A percentile compares a stretch with the other conserved stretches of the same genome.
Conservation (phyloP, 2,329 filamentous ascomycete species). For the Arthrobotrys conoides region DNA sequence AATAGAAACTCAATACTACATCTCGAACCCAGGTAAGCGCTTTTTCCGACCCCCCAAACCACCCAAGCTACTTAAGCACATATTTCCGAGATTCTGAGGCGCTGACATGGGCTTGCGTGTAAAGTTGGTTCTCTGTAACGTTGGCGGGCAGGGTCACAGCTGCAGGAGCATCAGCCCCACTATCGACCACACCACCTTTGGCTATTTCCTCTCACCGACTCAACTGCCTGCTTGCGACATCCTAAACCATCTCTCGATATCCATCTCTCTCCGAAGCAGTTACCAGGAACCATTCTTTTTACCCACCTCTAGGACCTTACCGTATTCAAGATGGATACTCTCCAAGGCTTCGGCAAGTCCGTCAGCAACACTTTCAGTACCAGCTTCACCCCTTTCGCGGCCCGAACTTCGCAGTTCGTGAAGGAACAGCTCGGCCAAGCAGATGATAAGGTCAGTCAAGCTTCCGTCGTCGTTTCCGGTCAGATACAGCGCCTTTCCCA, state of each 20-base stretch:
- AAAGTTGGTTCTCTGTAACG: conserved; percentile 39
- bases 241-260: conserved; percentile 13
- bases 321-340: conserved; percentile 74
- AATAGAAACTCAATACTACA: neutral
- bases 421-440: conserved; percentile 97
- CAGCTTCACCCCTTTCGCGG: conserved; percentile 87
- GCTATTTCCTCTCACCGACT: conserved; percentile 20
- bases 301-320: conserved; percentile 18
- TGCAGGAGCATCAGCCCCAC: conserved; percentile 57
- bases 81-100: conserved; percentile 2
- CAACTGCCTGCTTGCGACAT: conserved; percentile 9
- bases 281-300: neutral
- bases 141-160: conserved; percentile 42
- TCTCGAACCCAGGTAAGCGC: neutral
- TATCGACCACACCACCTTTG: conserved; percentile 48
- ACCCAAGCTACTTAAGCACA: neutral
- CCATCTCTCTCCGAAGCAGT: conserved; percentile 15
- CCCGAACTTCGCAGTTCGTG: conserved; percentile 95
- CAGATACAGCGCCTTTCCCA: conserved; percentile 53
- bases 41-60: neutral
- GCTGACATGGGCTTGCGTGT: conserved; percentile 43
- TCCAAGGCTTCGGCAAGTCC: conserved; percentile 79
- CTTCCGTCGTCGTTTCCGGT: conserved; percentile 47
- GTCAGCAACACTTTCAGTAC: conserved; percentile 69
- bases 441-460: conserved; percentile 82